Conservation (phyloP, 805 yeast genomes). For the Blastobotrys attinorum region DNA sequence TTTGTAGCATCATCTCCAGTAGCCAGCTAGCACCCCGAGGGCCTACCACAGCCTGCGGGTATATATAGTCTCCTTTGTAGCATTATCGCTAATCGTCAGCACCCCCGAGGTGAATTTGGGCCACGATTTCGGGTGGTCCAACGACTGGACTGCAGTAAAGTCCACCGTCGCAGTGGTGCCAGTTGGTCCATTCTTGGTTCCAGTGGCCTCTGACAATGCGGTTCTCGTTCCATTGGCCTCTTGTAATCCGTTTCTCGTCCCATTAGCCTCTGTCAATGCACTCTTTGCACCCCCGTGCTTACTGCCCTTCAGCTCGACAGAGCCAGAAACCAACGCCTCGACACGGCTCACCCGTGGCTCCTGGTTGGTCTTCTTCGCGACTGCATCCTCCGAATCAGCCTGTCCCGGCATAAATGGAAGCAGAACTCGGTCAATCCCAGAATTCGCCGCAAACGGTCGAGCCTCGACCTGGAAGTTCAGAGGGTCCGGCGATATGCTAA, state of each 20-base stretch:
- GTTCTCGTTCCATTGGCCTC: neutral
- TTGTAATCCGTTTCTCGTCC: too few species aligned
- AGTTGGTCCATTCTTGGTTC: too few species aligned
- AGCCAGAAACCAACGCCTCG: constrained; percentile 15
- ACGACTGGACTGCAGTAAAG: constrained; percentile 10
- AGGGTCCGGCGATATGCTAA: constrained; percentile 13
- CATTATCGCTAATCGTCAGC: constrained; percentile 1
- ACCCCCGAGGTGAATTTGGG: constrained; percentile 10
- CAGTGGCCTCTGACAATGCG: neutral
- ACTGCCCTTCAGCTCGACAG: constrained; percentile 3
- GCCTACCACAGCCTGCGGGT: too few species aligned
- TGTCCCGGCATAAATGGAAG: constrained; percentile 12
- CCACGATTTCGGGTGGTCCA: constrained; percentile 9
- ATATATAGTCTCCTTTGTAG: constrained; percentile 1
- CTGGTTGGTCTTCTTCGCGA: constrained; percentile 5
- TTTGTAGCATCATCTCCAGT: constrained; percentile 1
- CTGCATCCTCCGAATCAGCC: constrained; percentile 14
- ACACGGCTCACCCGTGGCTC: neutral
- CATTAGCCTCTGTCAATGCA: neutral
- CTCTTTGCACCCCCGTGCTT: neutral
- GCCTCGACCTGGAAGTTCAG: constrained; percentile 10
- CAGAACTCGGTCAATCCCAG: constrained; percentile 12
- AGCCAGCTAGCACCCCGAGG: neutral
- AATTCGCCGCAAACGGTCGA: constrained; percentile 10
- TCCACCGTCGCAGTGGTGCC: constrained; percentile 5